Evolutionary conservation across 257 asterid genomes (phyloP).

Genomic region (Solanum piurae): DNA sequence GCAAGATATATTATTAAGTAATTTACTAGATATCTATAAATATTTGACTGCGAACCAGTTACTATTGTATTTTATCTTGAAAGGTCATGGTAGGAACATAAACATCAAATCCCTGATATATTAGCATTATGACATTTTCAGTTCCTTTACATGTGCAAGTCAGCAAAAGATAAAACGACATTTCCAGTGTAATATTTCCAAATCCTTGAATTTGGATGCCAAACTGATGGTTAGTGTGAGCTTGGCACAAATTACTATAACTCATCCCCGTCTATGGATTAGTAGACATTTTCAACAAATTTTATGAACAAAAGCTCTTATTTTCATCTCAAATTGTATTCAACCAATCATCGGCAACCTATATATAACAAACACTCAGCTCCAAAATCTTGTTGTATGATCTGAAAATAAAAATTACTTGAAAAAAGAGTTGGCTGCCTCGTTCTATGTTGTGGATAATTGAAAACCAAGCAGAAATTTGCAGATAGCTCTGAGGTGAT

Average conservation of each 20-base stretch:
- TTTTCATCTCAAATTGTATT: background rate
- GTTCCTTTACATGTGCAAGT: background rate
- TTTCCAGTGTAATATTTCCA: background rate
- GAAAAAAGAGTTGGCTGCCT: background rate
- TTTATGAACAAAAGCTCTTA: background rate
- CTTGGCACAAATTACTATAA: background rate
- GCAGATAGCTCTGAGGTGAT: background rate
- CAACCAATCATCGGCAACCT: background rate
- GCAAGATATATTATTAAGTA: background rate
- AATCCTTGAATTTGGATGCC: background rate
- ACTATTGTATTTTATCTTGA: background rate
- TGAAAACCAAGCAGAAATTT: background rate
- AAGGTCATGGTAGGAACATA: no score
- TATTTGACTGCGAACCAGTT: background rate
- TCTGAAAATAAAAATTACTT: background rate
- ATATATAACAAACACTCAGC: background rate
- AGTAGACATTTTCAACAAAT: background rate
- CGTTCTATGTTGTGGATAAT: no score
- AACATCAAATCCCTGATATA: background rate
- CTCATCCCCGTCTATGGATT: background rate
- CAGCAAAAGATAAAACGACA: background rate
- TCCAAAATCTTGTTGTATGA: background rate
- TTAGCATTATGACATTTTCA: background rate
- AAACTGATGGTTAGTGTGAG: background rate
- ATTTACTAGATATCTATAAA: background rate